Evolutionary conservation across 805 yeast species (phyloP), one percentile per base, ranked within the genome.

Genomic region (Lachancea nothofagi): DNA sequence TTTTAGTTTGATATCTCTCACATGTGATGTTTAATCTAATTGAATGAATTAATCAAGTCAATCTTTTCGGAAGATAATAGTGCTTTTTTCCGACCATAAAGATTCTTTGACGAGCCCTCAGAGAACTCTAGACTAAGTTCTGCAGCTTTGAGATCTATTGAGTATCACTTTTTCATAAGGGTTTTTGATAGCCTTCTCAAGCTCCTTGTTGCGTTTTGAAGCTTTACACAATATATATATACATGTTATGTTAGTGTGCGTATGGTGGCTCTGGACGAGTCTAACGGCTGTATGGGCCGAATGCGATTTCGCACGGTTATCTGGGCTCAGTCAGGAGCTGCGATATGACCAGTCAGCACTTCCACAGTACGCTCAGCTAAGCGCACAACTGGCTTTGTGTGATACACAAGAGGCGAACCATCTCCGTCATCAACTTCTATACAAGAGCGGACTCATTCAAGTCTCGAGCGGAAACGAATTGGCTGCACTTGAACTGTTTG

Each of bases 401-500:
- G 30, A 37, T 7, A 41, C 30, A 8, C 39, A 27, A 6, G 28
- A 34, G 15, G 29, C 42, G 18, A 33, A 32, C 17, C 26, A 33
- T 22, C 35, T 50, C 19, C 35, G 40, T 4, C 51, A 54, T 34
- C 53, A 71, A 45, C 57, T 79, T 1, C 69, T 71, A 44, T 78
- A 74, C 54, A 80, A 77, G 53, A 70, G 72, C 40, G 88, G 86
- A 0, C 54, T 80, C 31, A 72, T 81, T 2, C 80, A 80, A 39
- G 58, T 78, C 39, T 70, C 78, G 10, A 52, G 78, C 45, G 76
- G 76, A 24, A 74, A 73, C 42, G 82, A 76, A 22, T 46, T 57
- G 23, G 64, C 65, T 27, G 81, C 89, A 0, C 62, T 77, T 6
- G 56, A 57, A 2, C 79, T 76, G 47, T 75, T 82, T 41, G 66